A percentile compares a stretch with the other conserved stretches of the same genome.
phyloP scores from a whole-genome alignment of 2,329 filamentous ascomycete genomes.

The Blumeria hordei region DNA sequence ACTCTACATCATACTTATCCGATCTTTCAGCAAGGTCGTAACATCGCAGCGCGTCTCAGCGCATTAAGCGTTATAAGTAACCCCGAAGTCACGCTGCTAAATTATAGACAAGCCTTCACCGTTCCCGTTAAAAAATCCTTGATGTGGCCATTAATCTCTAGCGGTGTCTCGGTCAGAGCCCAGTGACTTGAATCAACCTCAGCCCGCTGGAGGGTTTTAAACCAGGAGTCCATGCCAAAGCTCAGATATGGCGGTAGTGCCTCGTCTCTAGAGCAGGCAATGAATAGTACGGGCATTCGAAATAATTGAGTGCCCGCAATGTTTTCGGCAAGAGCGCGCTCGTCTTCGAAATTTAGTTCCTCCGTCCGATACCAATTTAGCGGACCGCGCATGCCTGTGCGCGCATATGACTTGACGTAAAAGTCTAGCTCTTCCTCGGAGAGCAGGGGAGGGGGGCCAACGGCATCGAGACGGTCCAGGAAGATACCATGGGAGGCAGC shows the following conservation, averaged over 20 bases:
- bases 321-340: constrained; percentile 33
- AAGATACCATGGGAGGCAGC: constrained; percentile 34
- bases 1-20: too few relatives aligned
- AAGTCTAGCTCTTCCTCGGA: constrained; percentile 47
- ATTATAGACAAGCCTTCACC: neutral
- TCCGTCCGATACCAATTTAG: constrained; percentile 73
- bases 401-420: constrained; percentile 49
- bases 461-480: constrained; percentile 33
- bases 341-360: constrained; percentile 53
- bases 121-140: constrained; percentile 12
- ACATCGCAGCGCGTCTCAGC: too few relatives aligned
- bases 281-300: constrained; percentile 44
- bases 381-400: constrained; percentile 52
- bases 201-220: constrained; percentile 33
- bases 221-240: constrained; percentile 40
- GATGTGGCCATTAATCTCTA: constrained; percentile 41
- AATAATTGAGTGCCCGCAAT: constrained; percentile 21
- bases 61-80: too few relatives aligned
- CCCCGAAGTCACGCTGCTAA: neutral
- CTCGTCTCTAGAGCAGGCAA: constrained; percentile 44
- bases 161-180: constrained; percentile 52
- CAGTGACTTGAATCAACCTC: constrained; percentile 57
- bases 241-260: constrained; percentile 53
- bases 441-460: constrained; percentile 34
- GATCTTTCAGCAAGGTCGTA: too few relatives aligned